Conservation (phyloP, 1,284 basidiomycete genomes). For the Leccinum huronense region DNA sequence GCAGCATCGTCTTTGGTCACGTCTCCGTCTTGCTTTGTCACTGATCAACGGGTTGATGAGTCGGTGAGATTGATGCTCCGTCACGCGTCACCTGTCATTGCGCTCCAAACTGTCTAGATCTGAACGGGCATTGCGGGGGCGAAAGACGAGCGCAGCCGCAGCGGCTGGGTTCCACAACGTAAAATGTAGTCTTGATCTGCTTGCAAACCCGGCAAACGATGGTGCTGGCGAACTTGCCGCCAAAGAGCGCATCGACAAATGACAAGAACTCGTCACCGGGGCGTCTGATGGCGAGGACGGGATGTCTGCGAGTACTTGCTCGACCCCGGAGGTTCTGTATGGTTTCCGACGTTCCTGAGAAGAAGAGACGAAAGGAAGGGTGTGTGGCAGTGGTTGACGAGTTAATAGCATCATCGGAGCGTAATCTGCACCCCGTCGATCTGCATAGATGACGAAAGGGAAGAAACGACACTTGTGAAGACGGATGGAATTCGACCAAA, state of each 20-base stretch:
- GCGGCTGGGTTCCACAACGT: slow-evolving; percentile 25
- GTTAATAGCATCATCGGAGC: slow-evolving; percentile 65
- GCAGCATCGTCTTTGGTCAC: too few relatives aligned
- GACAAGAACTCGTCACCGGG: slow-evolving; percentile 56
- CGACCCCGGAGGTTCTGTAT: slow-evolving; percentile 41
- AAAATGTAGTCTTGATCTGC: slow-evolving; percentile 42
- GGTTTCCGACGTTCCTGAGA: slow-evolving; percentile 44
- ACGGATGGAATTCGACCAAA: slow-evolving; percentile 54
- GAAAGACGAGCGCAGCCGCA: slow-evolving; percentile 45
- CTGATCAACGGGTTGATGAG: slow-evolving; percentile 17
- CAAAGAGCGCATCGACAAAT: slow-evolving; percentile 87
- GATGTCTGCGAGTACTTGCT: slow-evolving; percentile 3
- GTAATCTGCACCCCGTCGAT: slow-evolving; percentile 37
- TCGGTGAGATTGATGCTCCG: slow-evolving; percentile 44
- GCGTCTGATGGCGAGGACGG: slow-evolving; percentile 21
- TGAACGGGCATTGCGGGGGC: slow-evolving; percentile 48
- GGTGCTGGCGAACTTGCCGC: slow-evolving; percentile 83
- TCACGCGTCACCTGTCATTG: slow-evolving; percentile 28
- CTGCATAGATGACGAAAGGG: slow-evolving; percentile 52
- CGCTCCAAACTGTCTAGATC: slow-evolving; percentile 30
- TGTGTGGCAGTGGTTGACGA: slow-evolving; percentile 56
- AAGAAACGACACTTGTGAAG: slow-evolving; percentile 43
- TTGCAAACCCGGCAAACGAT: slow-evolving; percentile 94
- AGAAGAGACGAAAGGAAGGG: slow-evolving; percentile 56
- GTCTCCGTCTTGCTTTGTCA: too few relatives aligned